phyloP scores from a whole-genome alignment of 169 alveolate species.

The Cryptosporidium meleagridis region DNA sequence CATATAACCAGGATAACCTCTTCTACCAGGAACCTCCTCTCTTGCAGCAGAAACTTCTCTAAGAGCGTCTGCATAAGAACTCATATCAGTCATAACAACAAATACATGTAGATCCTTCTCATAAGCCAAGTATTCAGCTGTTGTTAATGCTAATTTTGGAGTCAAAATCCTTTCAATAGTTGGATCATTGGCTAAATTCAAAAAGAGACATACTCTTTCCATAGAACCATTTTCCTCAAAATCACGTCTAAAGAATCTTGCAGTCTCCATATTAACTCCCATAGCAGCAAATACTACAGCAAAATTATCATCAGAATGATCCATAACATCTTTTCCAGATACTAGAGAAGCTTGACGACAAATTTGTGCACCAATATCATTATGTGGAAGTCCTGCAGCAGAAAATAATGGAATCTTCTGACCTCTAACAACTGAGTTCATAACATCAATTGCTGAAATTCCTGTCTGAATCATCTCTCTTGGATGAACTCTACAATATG shows the following conservation, averaged over 20 bases:
- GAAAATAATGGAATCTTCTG: constrained; percentile 99
- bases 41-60: constrained; percentile 99
- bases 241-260: constrained; percentile 98
- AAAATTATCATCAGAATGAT: constrained; percentile 98
- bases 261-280: constrained; percentile 99
- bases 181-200: constrained; percentile 99
- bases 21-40: constrained; percentile 99
- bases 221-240: constrained; percentile 99
- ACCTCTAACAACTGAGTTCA: constrained; percentile 99
- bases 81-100: constrained; percentile 99
- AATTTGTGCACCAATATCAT: constrained; percentile 99
- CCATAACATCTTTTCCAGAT: constrained; percentile 95
- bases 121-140: constrained; percentile 99
- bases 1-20: constrained; percentile 99
- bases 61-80: constrained; percentile 99
- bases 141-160: constrained; percentile 98
- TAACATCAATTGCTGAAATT: constrained; percentile 99
- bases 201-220: constrained; percentile 98
- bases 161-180: constrained; percentile 99
- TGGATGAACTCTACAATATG: constrained; percentile 98
- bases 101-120: constrained; percentile 98
- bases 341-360: constrained; percentile 99
- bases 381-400: constrained; percentile 99
- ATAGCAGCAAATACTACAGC: constrained; percentile 99
- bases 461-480: constrained; percentile 99